Percentiles rank a stretch among this genome's conserved stretches.
Conservation (phyloP, 371 early-diverging fungal species). For the Batkoa obscura region DNA sequence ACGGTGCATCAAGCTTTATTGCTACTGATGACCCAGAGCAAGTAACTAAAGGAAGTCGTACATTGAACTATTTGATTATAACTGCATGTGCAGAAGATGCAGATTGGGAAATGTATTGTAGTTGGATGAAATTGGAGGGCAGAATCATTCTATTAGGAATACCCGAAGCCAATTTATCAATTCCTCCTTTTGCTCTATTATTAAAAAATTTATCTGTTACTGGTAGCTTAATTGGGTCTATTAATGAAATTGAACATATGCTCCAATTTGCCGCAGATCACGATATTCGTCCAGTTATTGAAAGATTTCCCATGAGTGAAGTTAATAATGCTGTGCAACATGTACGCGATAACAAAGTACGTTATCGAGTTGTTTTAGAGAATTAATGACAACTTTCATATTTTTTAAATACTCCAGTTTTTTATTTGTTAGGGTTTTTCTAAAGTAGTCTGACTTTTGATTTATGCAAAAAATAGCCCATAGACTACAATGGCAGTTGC, state of each 20-base stretch:
- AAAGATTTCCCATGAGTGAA: constrained; percentile 33
- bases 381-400: not conserved
- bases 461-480: too few species aligned
- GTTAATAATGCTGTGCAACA: constrained; percentile 21
- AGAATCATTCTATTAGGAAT: constrained; percentile 37
- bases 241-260: constrained; percentile 31
- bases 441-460: too few species aligned
- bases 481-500: too few species aligned
- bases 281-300: constrained; percentile 41
- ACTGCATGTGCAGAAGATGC: constrained; percentile 28
- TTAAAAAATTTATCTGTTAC: constrained; percentile 22
- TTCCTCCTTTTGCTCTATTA: constrained; percentile 24
- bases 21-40: constrained; percentile 16
- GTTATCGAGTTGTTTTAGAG: not conserved
- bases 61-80: constrained; percentile 28
- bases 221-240: constrained; percentile 52
- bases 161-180: constrained; percentile 32
- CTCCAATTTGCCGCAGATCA: constrained; percentile 47
- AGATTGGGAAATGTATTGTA: constrained; percentile 24
- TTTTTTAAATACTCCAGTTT: too few species aligned
- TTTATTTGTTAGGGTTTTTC: too few species aligned
- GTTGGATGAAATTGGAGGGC: constrained; percentile 29
- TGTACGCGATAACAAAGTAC: not conserved
- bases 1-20: constrained; percentile 41
- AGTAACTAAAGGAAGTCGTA: constrained; percentile 6